Percentiles rank a stretch among this genome's conserved stretches.
These are phyloP conservation scores for Diaporthe sp. DNA, from an alignment of 2,329 filamentous ascomycete genomes.

Conservation along the genomic window DNA sequence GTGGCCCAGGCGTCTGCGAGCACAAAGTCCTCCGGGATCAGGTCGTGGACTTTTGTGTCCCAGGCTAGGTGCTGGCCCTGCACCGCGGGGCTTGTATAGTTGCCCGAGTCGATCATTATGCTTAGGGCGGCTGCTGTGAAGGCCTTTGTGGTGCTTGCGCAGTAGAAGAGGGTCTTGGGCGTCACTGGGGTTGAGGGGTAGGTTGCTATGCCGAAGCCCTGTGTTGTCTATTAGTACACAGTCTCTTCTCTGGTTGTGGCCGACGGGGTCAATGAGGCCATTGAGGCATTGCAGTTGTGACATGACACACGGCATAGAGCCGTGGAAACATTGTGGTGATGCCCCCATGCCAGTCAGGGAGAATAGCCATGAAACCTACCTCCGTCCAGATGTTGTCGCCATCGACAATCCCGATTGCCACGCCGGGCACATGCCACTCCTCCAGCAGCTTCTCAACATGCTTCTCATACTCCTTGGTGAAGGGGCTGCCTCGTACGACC, in stretches of 20 bases:
- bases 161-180: constrained; percentile 61
- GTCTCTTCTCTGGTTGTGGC: too few relatives aligned
- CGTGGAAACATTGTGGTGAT: not conserved
- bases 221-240: not conserved
- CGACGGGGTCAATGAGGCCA: too few relatives aligned
- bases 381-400: constrained; percentile 52
- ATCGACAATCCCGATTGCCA: constrained; percentile 60
- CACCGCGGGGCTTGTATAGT: constrained; percentile 40
- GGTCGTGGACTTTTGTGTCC: constrained; percentile 54
- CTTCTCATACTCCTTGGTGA: constrained; percentile 33
- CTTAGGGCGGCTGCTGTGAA: constrained; percentile 62
- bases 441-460: constrained; percentile 43
- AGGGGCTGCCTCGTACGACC: constrained; percentile 18
- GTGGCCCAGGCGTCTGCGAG: constrained; percentile 50
- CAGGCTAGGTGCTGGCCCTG: constrained; percentile 50
- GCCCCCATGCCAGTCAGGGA: not conserved
- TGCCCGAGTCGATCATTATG: constrained; percentile 57
- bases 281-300: not conserved
- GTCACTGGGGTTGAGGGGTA: constrained; percentile 53
- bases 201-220: constrained; percentile 56
- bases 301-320: not conserved
- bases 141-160: constrained; percentile 65
- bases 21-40: constrained; percentile 62
- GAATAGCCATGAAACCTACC: constrained; percentile 41
- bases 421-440: constrained; percentile 58